Percentiles rank a stretch among this genome's conserved stretches.
Evolutionary conservation across 495 filamentous ascomycete species (phyloP).

Genomic region (Hapsidospora chrysogenum): DNA sequence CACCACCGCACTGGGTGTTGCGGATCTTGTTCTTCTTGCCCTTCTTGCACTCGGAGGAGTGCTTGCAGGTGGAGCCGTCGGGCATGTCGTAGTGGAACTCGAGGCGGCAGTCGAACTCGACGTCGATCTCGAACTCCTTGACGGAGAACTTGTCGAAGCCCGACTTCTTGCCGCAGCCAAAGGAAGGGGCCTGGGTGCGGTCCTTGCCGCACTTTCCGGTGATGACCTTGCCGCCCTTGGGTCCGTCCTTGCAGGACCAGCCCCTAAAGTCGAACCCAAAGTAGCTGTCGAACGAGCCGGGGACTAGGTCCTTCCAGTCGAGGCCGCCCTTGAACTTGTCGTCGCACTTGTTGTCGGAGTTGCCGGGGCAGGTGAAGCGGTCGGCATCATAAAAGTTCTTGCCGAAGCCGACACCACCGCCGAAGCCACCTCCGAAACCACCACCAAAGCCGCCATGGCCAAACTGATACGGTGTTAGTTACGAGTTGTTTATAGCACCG

Average conservation of each 20-base stretch:
- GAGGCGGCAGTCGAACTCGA: slow-evolving; percentile 56
- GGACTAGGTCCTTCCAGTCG: slow-evolving; percentile 45
- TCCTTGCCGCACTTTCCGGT: slow-evolving; percentile 34
- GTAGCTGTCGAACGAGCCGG: slow-evolving; percentile 51
- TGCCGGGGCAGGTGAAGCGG: slow-evolving; percentile 49
- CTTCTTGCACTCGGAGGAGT: slow-evolving; percentile 44
- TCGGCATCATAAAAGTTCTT: slow-evolving; percentile 38
- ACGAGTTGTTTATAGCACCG: slow-evolving; percentile 12
- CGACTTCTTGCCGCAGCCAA: slow-evolving; percentile 20
- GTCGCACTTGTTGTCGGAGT: slow-evolving; percentile 64
- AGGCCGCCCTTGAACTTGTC: slow-evolving; percentile 48
- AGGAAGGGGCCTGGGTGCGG: slow-evolving; percentile 33
- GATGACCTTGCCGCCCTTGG: slow-evolving; percentile 47
- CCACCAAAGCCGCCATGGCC: slow-evolving; percentile 3
- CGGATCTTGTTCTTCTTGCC: slow-evolving; percentile 42
- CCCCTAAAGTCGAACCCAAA: slow-evolving; percentile 56
- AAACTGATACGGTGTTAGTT: slow-evolving; percentile 5
- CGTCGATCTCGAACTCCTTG: slow-evolving; percentile 49
- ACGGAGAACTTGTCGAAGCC: slow-evolving; percentile 55
- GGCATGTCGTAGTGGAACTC: slow-evolving; percentile 75
- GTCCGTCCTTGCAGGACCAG: slow-evolving; percentile 44
- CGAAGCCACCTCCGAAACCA: background rate
- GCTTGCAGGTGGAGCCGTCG: slow-evolving; percentile 62
- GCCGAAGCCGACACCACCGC: background rate
- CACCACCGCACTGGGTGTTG: slow-evolving; percentile 87